Base-by-base conservation (phyloP, 257 asterid genomes). In the Plantago elongata region DNA sequence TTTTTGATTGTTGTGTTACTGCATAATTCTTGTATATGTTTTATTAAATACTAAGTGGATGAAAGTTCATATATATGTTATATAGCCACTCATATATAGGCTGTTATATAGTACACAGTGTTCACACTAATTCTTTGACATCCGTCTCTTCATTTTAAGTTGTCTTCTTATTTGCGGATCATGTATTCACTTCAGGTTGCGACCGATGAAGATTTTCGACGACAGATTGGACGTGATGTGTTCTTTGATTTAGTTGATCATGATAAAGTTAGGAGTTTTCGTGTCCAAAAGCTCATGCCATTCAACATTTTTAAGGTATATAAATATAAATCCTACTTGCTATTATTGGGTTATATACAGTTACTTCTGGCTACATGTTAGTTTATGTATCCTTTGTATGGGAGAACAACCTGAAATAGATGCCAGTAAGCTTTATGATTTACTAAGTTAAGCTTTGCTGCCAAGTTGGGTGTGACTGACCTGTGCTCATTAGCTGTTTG, bases 181-280 rank as follows among this genome's bases (percentile, higher is more conserved):
- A 15, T 47, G 7, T 60, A 62, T 54, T 55, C 40, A 51, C 66
- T 71, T 61, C 79, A 81, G 87, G 87, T 81, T 60, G 81, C 81
- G 61, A 55, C 77, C 15, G 87, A 81, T 71, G 81, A 78, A 29
- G 87, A 81, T 72, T 67, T 81, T 60, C 57, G 34, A 56, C 57
- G 65, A 60, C 84, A 81, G 75, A 81, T 81, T 61, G 87, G 87
- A 60, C 75, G 56, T 22, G 66, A 68, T 61, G 62, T 76, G 54
- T 76, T 63, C 61, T 79, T 78, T 74, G 88, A 81, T 67, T 77
- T 81, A 55, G 84, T 81, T 48, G 84, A 78, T 74, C 74, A 78
- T 69, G 84, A 76, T 45, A 76, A 78, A 72, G 79, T 81, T 45
- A 70, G 69, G 72, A 69, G 74, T 72, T 76, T 78, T 48, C 83